Evolutionary conservation across 495 filamentous ascomycete genomes (phyloP), one percentile per base, ranked within the genome.

Genomic region (Bombardia bombarda): DNA sequence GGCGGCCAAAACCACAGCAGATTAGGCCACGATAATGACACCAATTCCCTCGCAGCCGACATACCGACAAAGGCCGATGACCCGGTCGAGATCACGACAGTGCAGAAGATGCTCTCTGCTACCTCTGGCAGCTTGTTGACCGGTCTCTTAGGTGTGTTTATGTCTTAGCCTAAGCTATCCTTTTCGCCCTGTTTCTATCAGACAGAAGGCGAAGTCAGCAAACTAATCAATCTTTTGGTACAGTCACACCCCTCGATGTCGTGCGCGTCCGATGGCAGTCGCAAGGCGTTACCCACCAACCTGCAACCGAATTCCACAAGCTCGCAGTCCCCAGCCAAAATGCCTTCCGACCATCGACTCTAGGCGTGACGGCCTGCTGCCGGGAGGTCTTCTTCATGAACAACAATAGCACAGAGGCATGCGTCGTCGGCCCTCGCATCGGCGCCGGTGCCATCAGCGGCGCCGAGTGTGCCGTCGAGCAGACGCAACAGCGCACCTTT

Each of bases 381-480:
- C 80, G 92, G 40, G 92, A 98, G 66, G 90, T 97, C 26, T 97
- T 98, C 66, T 98, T 92, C 78, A 77, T 90, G 46, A 87, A 84
- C 54, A 87, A 84, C 54, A 92, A 94, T 56, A 83, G 84, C 59
- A 72, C 84, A 13, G 80, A 86, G 44, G 81, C 82, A 56, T 97
- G 93, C 60, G 67, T 96, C 52, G 78, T 76, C 42, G 58, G 58
- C 2, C 66, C 68, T 18, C 62, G 58, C 31, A 48, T 56, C 24
- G 63, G 52, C 46, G 38, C 47, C 56, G 18, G 62, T 56, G 2
- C 49, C 58, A 24, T 36, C 60, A n/a, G 38, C 56, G 7, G 63
- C 58, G 14, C 41, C n/a, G 86, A 90, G 35, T 98, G 92, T 59
- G 86, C 87, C 2, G 85, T 90, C 19, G 86, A 96, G 52, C 84